Evolutionary conservation across 73 alveolate species (phyloP), one percentile per base, ranked within the genome.

Genomic region (Symbiodinium natans): DNA sequence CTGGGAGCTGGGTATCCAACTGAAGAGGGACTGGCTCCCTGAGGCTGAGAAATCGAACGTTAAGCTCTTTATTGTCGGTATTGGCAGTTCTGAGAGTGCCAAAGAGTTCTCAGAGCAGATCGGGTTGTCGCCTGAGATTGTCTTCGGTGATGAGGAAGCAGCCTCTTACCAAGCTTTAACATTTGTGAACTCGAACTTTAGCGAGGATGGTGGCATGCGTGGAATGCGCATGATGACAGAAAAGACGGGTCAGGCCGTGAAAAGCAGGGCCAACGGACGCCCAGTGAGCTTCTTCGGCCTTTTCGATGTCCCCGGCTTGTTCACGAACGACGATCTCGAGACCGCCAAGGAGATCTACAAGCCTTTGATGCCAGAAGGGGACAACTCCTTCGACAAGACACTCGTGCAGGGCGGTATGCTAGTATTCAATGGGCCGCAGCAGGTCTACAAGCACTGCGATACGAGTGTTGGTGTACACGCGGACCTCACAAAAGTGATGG

Each of bases 1-100:
- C 93, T 85, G 93, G 93, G 93, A 85, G 93, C 93, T 85, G 93
- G 93, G 93, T 29, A 85, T 85, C 93, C 93, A 85, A 85, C 93
- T 85, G 93, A 85, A 85, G 40, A 80, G 93, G 93, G 93, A 85
- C 39, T 85, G 93, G 93, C 93, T 85, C 82, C 93, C 93, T 8
- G 80, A 85, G 33, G 39, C 48, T 43, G 93, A 85, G 82, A 85
- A 85, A 29, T 39, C 77, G 48, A 85, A 85, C 19, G 36, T 85
- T 52, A 85, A 85, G 93, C 93, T 85, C 48, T 48, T 85, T 9
- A 82, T 85, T 80, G 77, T 17, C 54, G 93, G 93, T 36, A 85
- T 85, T 11, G 93, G 93, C 93, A 31, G 82, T 27, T 68, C 82
- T 2, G 82, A 85, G 34, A 85, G 93, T 31, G 93, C 93, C 82